Evolutionary conservation across 148 eudicot species (phyloP).

Genomic region (Camellia japonica): DNA sequence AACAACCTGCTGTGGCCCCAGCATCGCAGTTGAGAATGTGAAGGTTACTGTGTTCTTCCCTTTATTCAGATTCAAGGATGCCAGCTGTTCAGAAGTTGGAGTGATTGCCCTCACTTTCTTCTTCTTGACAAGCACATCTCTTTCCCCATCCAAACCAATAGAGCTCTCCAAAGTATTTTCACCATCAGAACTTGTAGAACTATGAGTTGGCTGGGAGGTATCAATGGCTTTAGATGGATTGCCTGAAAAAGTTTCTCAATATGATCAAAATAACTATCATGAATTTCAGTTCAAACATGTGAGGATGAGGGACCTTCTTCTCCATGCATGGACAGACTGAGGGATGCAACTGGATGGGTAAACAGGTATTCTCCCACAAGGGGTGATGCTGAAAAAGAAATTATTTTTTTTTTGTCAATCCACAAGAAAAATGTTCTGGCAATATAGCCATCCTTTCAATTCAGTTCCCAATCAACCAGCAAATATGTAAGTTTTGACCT

Average conservation of each 20-base stretch:
- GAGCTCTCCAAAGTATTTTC: slow-evolving; percentile 27
- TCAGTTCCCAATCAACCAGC: not conserved
- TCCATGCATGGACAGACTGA: not conserved
- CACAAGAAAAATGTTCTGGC: not conserved
- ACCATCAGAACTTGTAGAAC: slow-evolving; percentile 19
- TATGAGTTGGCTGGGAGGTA: slow-evolving; percentile 21
- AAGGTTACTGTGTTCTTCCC: slow-evolving; percentile 74
- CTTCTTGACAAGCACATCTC: slow-evolving; percentile 29
- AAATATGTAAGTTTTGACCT: not conserved
- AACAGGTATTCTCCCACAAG: too few species aligned
- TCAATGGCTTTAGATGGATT: slow-evolving; percentile 33
- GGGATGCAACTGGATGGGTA: too few species aligned
- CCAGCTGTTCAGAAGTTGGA: slow-evolving; percentile 85
- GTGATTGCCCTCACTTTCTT: slow-evolving; percentile 45
- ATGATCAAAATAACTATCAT: slow-evolving; percentile 41
- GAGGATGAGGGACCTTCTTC: slow-evolving; percentile 3
- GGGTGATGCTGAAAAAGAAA: too few species aligned
- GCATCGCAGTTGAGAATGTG: slow-evolving; percentile 75
- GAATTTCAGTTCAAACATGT: slow-evolving; percentile 34
- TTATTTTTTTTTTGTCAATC: not conserved
- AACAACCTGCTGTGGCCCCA: slow-evolving; percentile 76
- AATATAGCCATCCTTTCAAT: not conserved
- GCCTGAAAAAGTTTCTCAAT: slow-evolving; percentile 37
- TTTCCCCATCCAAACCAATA: slow-evolving; percentile 14
- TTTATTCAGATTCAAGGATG: slow-evolving; percentile 74